Conservation (phyloP, 2,329 filamentous ascomycete genomes). For the Clonostachys byssicola region DNA sequence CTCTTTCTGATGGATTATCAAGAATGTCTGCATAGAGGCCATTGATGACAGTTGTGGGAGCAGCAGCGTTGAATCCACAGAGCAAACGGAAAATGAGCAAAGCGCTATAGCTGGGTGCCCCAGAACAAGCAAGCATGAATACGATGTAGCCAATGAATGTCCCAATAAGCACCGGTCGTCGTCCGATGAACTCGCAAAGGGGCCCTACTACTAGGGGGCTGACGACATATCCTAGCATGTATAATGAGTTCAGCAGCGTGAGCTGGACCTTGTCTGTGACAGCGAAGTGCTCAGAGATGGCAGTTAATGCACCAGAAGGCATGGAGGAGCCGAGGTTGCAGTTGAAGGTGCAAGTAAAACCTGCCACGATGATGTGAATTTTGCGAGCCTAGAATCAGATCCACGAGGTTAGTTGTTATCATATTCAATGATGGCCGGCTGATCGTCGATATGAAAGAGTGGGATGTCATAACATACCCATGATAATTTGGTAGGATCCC, state of each 20-base stretch:
- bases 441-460: too few species aligned
- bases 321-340: conserved; percentile 28
- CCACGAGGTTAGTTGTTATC: too few species aligned
- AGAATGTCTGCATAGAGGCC: conserved; percentile 26
- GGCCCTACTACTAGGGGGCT: conserved; percentile 26
- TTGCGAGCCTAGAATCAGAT: conserved; percentile 9
- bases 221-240: conserved; percentile 26
- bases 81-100: conserved; percentile 35
- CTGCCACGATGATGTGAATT: conserved; percentile 23
- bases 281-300: conserved; percentile 19
- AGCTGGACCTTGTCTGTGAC: conserved; percentile 17
- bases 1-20: conserved; percentile 20
- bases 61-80: conserved; percentile 22
- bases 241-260: conserved; percentile 26
- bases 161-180: conserved; percentile 22
- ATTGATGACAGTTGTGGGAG: conserved; percentile 24
- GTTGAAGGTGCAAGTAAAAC: conserved; percentile 28
- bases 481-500: conserved; percentile 22
- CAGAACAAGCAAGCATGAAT: conserved; percentile 28
- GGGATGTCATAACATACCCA: conserved; percentile 8
- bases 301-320: conserved; percentile 27
- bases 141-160: conserved; percentile 24
- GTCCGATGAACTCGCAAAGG: conserved; percentile 25
- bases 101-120: conserved; percentile 32
- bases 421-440: too few species aligned